A percentile compares a stretch with the other conserved stretches of the same genome.
Evolutionary conservation across 805 yeast genomes (phyloP).

Genomic region (Cyberlindnera amylophila): DNA sequence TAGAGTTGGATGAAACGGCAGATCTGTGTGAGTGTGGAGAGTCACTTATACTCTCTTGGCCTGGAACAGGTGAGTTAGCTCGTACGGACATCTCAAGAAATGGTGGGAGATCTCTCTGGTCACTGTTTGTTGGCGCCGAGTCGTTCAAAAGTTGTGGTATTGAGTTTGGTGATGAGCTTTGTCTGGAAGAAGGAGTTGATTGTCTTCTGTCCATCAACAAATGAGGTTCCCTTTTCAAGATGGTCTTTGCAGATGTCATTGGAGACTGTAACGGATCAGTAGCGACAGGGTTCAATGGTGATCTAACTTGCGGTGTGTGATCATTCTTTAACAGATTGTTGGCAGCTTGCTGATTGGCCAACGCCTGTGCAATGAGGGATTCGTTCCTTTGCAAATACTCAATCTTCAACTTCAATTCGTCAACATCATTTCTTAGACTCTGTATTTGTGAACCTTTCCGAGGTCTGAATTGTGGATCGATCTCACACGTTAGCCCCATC

Average conservation of each 20-base stretch:
- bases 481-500: slow-evolving; percentile 77
- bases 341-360: slow-evolving; percentile 30
- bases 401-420: slow-evolving; percentile 69
- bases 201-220: slow-evolving; percentile 34
- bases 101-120: slow-evolving; percentile 36
- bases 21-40: slow-evolving; percentile 26
- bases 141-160: slow-evolving; percentile 38
- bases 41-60: slow-evolving; percentile 9
- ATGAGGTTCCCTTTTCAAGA: slow-evolving; percentile 42
- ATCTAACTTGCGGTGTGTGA: slow-evolving; percentile 19
- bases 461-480: slow-evolving; percentile 89
- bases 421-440: slow-evolving; percentile 77
- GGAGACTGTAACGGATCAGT: slow-evolving; percentile 14
- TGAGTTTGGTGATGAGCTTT: slow-evolving; percentile 23
- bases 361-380: slow-evolving; percentile 59
- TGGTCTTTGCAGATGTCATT: slow-evolving; percentile 38
- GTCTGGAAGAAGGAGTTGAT: slow-evolving; percentile 24
- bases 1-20: slow-evolving; percentile 23
- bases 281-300: slow-evolving; percentile 18
- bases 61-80: slow-evolving; percentile 22
- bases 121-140: slow-evolving; percentile 38
- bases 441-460: slow-evolving; percentile 90
- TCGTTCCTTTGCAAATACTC: slow-evolving; percentile 65
- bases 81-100: slow-evolving; percentile 40
- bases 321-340: slow-evolving; percentile 10